phyloP scores from a whole-genome alignment of 2,329 filamentous ascomycete species.

The Alternaria incomplexa region DNA sequence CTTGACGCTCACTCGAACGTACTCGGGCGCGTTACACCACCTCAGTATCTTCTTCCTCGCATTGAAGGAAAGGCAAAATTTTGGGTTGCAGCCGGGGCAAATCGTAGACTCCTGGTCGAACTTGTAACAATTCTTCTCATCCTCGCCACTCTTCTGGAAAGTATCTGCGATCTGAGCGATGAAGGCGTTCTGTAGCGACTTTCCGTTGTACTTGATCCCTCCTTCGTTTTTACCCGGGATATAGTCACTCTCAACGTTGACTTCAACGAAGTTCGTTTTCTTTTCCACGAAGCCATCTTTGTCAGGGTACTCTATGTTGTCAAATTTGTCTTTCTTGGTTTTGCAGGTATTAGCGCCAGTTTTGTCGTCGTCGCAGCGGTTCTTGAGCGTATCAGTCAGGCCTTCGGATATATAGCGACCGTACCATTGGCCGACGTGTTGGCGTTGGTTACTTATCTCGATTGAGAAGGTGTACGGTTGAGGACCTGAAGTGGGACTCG shows the following conservation, averaged over 20 bases:
- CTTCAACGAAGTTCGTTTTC: background rate
- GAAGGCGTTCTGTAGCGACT: background rate
- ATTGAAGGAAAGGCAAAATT: background rate
- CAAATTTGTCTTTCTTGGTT: background rate
- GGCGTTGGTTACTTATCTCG: slow-evolving; percentile 8
- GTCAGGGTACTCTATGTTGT: background rate
- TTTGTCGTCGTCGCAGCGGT: background rate
- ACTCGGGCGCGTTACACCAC: slow-evolving; percentile 10
- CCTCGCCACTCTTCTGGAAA: background rate
- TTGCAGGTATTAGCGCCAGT: background rate
- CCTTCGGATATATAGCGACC: background rate
- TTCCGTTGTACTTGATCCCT: background rate
- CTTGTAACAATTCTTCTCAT: slow-evolving; percentile 6
- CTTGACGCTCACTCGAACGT: slow-evolving; percentile 2
- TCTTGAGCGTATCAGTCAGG: background rate
- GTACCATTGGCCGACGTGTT: slow-evolving; percentile 7
- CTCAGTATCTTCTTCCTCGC: background rate
- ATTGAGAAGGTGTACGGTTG: background rate
- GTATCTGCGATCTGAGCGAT: slow-evolving; percentile 8
- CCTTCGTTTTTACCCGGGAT: background rate
- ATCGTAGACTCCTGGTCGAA: slow-evolving; percentile 1
- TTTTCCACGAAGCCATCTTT: background rate
- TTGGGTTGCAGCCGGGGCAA: background rate
- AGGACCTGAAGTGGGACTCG: background rate
- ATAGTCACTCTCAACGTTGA: background rate